Base-by-base conservation (phyloP, 768 basidiomycete genomes). In the Lactarius pseudohatsudake region DNA sequence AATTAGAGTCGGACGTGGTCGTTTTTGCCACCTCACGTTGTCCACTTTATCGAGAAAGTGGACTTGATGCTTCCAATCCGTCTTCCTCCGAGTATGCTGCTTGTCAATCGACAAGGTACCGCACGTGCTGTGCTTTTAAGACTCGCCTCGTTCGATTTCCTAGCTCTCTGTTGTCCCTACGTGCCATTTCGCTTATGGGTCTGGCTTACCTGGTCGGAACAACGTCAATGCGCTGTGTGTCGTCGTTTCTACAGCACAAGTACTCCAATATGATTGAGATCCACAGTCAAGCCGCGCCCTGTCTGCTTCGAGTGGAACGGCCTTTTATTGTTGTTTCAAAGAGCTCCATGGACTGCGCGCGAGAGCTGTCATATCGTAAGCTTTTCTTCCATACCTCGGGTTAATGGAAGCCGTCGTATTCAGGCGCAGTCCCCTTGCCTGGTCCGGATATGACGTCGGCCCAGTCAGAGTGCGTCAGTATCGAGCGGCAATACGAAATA, bases 401-500 rank as follows among this genome's bases (percentile, higher is more conserved):
- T 57, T 30, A 36, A 36, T 15, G 56, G 13, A 55, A 28, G 20
- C 9, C 16, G 11, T 30, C n/a, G 20, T 20, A 34, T 45, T 9
- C 36, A 62, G 30, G 40, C 32, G 38, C 16, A 32, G 20, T 20
- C 9, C 16, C 20, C 34, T 65, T 6, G 64, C 67, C 62, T 4
- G 71, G 28, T 69, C 65, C n/a, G 66, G 69, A 4, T 73, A 73
- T 62, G 66, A 63, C 11, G 15, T 40, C 38, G 11, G 13, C 26
- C 26, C 50, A 66, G 70, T 7, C 70, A 74, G 61, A 69, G 73
- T 55, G 40, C 28, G 2, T 30, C 36, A 7, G 22, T 28, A 45
- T 34, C 4, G 13, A 28, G 22, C 38, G 10, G 20, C 13, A 3
- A 54, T 32, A 7, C 28, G 34, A 22, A 36, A 36, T 36, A 18